Evolutionary conservation across 2,329 filamentous ascomycete genomes (phyloP), one percentile per base, ranked within the genome.

Genomic region (Colletotrichum camelliae): DNA sequence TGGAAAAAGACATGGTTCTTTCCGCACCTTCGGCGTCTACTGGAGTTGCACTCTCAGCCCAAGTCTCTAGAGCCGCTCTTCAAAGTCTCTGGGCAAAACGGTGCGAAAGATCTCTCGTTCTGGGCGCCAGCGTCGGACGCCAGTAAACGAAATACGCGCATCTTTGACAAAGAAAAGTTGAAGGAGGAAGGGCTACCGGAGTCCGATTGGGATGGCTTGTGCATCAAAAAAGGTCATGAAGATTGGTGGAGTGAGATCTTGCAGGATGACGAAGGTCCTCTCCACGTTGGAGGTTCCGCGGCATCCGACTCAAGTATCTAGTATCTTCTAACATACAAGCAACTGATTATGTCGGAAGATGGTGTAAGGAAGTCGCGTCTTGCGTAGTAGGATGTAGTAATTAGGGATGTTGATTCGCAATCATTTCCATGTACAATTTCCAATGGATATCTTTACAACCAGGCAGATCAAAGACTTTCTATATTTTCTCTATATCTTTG

Each of bases 221-320:
- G 78, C 43, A 55, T 78, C n/a, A 62, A 58, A 15, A 76, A 80
- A 64, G 65, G 81, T 79, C 24, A 60, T 64, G 35, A 75, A 77
- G 12, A 80, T 80, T 58, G 74, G 7, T 85, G 83, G 83, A 81
- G 84, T 13, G 81, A 77, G 8, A 77, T 85, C 5, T 83, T 84
- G 52, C 81, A 84, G 48, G 81, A 80, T 66, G 78, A 77, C 4
- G 73, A 72, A 43, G 76, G 74, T 13, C 29, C 43, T 37, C 4
- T 37, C 43, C 43, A 52, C n/a, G 43, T 52, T n/a, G 43, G 43
- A 52, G 43, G n/a, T 52, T 52, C 43, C 43, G 1, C 43, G 12
- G 43, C 2, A 52, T 52, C 43, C 43, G 43, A 52, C 21, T 21
- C 43, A 2, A 52, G 43, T n/a, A n/a, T 52, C 24, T 27, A 27